Conservation (phyloP, 177 flowering plant genomes). For the Vitis hybrid region DNA sequence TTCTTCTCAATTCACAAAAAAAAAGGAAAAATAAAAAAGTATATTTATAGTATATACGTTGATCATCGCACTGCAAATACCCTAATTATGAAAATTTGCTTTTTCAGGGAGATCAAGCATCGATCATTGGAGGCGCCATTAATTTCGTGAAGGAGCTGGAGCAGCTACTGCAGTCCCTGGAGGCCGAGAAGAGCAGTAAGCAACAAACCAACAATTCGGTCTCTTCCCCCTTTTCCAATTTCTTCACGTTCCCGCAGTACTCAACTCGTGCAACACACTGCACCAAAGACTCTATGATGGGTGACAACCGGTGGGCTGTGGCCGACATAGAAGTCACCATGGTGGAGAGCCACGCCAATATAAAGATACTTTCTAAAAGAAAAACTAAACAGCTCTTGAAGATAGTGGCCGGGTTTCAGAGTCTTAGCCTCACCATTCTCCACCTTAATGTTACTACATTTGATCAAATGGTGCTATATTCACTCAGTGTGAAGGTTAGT, state of each 20-base stretch:
- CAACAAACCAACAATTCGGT: slow-evolving; percentile 12
- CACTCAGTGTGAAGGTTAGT: slow-evolving; percentile 83
- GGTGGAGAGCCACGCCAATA: slow-evolving; percentile 88
- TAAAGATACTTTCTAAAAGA: slow-evolving; percentile 62
- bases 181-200: slow-evolving; percentile 28
- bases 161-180: slow-evolving; percentile 46
- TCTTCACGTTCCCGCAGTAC: slow-evolving; percentile 74
- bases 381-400: slow-evolving; percentile 68
- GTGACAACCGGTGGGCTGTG: slow-evolving; percentile 24
- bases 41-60: too few relatives aligned
- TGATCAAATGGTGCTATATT: slow-evolving; percentile 66
- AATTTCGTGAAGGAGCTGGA: slow-evolving; percentile 66
- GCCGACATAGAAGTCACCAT: slow-evolving; percentile 89
- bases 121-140: slow-evolving; percentile 68
- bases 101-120: slow-evolving; percentile 66
- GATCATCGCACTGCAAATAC: too few relatives aligned
- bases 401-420: slow-evolving; percentile 61
- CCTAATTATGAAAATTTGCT: not conserved
- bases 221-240: slow-evolving; percentile 47
- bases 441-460: slow-evolving; percentile 83
- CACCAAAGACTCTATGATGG: slow-evolving; percentile 5
- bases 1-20: too few relatives aligned
- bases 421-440: slow-evolving; percentile 54
- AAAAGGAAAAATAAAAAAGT: too few relatives aligned
- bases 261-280: slow-evolving; percentile 26